phyloP scores from a whole-genome alignment of 768 basidiomycete species.

The Russula olivacea region DNA sequence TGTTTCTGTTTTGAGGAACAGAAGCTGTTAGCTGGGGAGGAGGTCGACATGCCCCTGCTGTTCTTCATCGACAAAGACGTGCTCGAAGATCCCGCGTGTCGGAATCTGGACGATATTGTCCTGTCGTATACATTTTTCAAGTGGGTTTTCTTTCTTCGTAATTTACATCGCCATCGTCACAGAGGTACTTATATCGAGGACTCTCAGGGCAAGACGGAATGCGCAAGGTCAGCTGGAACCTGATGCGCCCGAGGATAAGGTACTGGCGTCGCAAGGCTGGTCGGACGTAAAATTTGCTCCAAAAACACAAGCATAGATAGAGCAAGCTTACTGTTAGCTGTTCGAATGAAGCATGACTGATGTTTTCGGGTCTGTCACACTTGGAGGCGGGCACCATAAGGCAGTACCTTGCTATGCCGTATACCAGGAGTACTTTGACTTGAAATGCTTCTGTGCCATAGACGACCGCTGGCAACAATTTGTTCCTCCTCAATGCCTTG shows the following conservation, averaged over 20 bases:
- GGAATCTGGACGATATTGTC: constrained; percentile 84
- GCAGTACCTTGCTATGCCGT: too few species aligned
- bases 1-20: constrained; percentile 99
- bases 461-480: background rate
- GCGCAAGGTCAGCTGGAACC: constrained; percentile 82
- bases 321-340: background rate
- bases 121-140: constrained; percentile 97
- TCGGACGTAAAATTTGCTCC: constrained; percentile 49
- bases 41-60: constrained; percentile 95
- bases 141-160: constrained; percentile 39
- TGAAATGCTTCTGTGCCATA: background rate
- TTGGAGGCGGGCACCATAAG: too few species aligned
- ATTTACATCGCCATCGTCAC: background rate
- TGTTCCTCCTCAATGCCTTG: background rate
- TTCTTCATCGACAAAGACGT: constrained; percentile 99
- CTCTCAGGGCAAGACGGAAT: constrained; percentile 75
- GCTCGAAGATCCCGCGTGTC: constrained; percentile 84
- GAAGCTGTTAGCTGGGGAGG: constrained; percentile 87
- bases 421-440: background rate
- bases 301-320: constrained; percentile 29
- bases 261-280: constrained; percentile 79
- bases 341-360: background rate
- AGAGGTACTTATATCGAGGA: background rate
- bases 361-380: background rate
- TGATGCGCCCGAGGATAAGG: constrained; percentile 73